Base-by-base conservation (phyloP, 2,329 filamentous ascomycete species). In the Nemania sp. region DNA sequence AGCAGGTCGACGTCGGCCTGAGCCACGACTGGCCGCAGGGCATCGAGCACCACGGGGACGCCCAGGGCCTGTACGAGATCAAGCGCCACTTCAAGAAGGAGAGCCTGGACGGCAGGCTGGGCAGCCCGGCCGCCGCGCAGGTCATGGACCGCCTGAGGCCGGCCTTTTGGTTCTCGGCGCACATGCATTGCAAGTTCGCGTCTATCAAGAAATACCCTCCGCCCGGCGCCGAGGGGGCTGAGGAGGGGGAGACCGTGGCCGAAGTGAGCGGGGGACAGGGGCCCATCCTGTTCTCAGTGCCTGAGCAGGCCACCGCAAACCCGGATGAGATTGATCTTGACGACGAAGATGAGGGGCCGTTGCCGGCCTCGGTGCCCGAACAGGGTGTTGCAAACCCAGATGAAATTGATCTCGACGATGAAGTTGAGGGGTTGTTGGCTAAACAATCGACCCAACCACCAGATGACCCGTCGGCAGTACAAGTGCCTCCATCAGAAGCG, bases 1-100 rank as follows among this genome's bases (percentile, higher is more conserved):
- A 90, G 17, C 94, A 96, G 71, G 87, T 98, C 39, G 95, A 99
- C 67, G 80, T 99, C 46, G 92, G 93, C 2, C 77, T 99, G 54
- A 97, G 93, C 68, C 95, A 99, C 72, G 95, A 99, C 77, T 99
- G 95, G 95, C 95, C 95, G 0, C 86, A 88, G 51, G 88, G 83
- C 0, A 86, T 98, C 55, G 95, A 97, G 76, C 87, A 85, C 72
- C 83, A 87, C 65, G 95, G 95, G 5, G 83, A 98, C 71, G 78
- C 83, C 48, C 77, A 82, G 49, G 78, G 79, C 43, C 78, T 99
- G 1, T 96, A 92, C 73, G 80, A 77, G 32, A 84, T 81, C 72
- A 98, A 98, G 78, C 83, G 82, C 0, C 81, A 87, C 68, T 95
- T 98, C 65, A 82, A 86, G 65, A 77, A 84, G 51, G 95, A 99